A percentile compares a stretch with the other conserved stretches of the same genome.
These are phyloP conservation scores for Diophrys sp. DNA, from an alignment of 73 alveolate genomes.

Conservation along the genomic window DNA sequence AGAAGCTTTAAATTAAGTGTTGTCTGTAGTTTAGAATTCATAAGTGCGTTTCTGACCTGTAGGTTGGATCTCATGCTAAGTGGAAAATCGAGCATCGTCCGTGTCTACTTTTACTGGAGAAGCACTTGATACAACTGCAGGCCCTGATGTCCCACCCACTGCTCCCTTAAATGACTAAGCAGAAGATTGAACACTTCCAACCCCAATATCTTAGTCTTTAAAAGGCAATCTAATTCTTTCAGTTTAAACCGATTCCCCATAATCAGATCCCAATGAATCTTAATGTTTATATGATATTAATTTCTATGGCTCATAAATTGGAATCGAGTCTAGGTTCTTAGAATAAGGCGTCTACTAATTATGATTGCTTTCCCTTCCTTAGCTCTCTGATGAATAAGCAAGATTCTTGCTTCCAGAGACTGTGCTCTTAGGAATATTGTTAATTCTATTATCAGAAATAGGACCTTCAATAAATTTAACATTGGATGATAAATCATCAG, in stretches of 20 bases:
- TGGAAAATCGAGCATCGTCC: not conserved
- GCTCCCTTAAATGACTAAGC: too few species aligned
- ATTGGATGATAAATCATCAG: not conserved
- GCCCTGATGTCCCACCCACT: too few species aligned
- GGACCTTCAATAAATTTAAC: not conserved
- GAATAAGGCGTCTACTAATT: not conserved
- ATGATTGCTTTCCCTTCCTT: not conserved
- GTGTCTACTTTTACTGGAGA: not conserved
- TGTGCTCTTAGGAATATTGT: not conserved
- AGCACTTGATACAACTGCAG: too few species aligned
- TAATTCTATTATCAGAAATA: not conserved
- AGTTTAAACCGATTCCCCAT: too few species aligned
- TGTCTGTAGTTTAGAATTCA: not conserved
- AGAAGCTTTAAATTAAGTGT: too few species aligned
- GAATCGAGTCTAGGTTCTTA: not conserved
- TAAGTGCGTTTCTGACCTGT: not conserved
- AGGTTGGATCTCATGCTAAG: not conserved
- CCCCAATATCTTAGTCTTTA: too few species aligned
- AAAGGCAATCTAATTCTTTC: too few species aligned
- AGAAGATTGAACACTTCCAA: too few species aligned
- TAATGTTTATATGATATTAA: too few species aligned
- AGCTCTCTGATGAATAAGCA: not conserved
- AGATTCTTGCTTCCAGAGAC: not conserved
- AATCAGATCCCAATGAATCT: too few species aligned
- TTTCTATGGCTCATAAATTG: not conserved